Percentiles rank a stretch among this genome's conserved stretches.
phyloP scores from a whole-genome alignment of 2,329 filamentous ascomycete genomes.

The Cytospora paraplurivora region DNA sequence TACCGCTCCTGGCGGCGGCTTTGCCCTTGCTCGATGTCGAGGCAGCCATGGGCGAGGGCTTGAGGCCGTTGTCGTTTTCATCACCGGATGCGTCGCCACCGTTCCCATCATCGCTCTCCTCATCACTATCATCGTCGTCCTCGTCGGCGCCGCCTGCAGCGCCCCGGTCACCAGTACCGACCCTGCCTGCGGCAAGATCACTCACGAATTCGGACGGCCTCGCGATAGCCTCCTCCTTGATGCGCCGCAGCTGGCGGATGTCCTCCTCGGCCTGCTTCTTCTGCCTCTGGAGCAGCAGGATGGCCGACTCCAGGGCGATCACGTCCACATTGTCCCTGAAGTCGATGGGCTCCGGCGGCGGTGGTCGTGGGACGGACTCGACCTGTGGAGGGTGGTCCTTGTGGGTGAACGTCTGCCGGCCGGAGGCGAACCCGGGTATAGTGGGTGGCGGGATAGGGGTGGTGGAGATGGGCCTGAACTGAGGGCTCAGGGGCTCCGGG shows the following conservation, averaged over 20 bases:
- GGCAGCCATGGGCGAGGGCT: slow-evolving; percentile 24
- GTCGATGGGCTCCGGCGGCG: slow-evolving; percentile 55
- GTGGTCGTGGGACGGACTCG: slow-evolving; percentile 40
- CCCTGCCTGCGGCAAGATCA: slow-evolving; percentile 65
- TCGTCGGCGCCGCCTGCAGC: slow-evolving; percentile 35
- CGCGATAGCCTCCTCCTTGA: slow-evolving; percentile 70
- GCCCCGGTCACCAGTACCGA: slow-evolving; percentile 43
- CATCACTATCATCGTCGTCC: slow-evolving; percentile 38
- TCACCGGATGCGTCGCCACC: slow-evolving; percentile 9
- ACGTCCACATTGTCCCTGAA: slow-evolving; percentile 77
- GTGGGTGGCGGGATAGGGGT: slow-evolving; percentile 27
- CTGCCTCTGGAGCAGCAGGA: slow-evolving; percentile 86
- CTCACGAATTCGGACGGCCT: slow-evolving; percentile 72
- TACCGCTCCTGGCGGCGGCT: slow-evolving; percentile 29
- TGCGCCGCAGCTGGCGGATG: slow-evolving; percentile 67
- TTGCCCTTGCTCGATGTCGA: slow-evolving; percentile 24
- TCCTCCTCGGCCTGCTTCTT: slow-evolving; percentile 75
- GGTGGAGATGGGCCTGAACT: slow-evolving; percentile 23
- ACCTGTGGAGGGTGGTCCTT: slow-evolving; percentile 45
- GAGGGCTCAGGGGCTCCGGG: slow-evolving; percentile 17
- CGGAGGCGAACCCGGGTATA: slow-evolving; percentile 36
- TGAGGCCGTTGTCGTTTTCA: slow-evolving; percentile 15
- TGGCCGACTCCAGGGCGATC: slow-evolving; percentile 81
- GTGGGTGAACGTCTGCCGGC: slow-evolving; percentile 48
- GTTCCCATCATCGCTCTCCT: slow-evolving; percentile 28